Base-by-base conservation (phyloP, 129 eudicot genomes). In the Saposhnikovia divaricata region DNA sequence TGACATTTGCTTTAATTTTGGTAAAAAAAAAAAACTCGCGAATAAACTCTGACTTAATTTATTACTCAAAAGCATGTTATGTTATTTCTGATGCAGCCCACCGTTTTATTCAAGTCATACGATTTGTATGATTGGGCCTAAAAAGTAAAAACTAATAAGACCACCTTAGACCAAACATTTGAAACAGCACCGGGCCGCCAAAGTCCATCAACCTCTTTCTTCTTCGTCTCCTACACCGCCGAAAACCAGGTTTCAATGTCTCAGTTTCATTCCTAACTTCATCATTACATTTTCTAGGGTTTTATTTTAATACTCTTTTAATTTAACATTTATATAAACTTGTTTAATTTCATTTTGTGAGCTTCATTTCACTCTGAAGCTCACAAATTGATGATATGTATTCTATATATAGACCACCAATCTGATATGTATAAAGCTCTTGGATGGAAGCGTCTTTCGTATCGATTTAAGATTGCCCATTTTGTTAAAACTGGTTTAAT, bases 361-460 rank as follows among this genome's bases (percentile, higher is more conserved):
- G 21, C 72, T 78, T 61, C 65, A 39, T 81, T 40, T 39, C 15
- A 47, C 9, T 66, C 82, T 73, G 80, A 57, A 84, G 72, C 84
- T 44, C 77, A 72, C 71, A 84, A 53, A 38, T 74, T 37, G 89
- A 85, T 88, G 91, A 86, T 80, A 88, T 88, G 91, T 81, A 77
- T 86, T 78, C 85, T 40, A 66, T 34, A 34, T 83, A 81, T 84
- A 87, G 90, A 74, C 78, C 71, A 80, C 85, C 86, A 81, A 53
- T 77, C 87, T 86, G 90, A 86, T 84, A 93, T 93, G 98, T 90
- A 90, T 87, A 93, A 83, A 82, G 82, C 87, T 82, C 91, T 92
- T 82, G 91, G 86, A 78, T 82, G 66, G 83, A 82, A 80, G 77
- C 91, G 97, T 83, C 89, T 87, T 80, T 74, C 86, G 81, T 92